Base-by-base conservation (phyloP, 331 rosid species). In the Acacia pycnantha region DNA sequence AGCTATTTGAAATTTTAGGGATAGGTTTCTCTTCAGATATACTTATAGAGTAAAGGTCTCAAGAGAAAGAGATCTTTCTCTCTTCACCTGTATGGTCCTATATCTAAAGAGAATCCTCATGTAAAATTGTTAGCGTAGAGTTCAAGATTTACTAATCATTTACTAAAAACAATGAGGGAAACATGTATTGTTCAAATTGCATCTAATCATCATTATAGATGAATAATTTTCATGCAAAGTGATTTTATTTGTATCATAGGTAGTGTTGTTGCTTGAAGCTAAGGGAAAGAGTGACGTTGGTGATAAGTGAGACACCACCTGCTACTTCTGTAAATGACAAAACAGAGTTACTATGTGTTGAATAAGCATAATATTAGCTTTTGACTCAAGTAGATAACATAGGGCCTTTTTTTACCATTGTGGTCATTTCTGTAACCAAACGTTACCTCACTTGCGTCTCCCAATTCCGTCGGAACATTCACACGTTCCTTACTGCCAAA, bases 251-350 rank as follows among this genome's bases (percentile, higher is more conserved):
- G 6, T 1, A 37, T 37, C 7, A 21, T 2, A 2, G 7, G 26
- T 4, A 1, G 33, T 29, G 70, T 3, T 29, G 70, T 64, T 29
- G 70, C 89, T 79, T 83, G 83, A 54, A 15, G 80, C 16, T 11
- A 50, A 70, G 69, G 78, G 29, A 54, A 27, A 4, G 59, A 73
- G 65, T 77, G 48, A 82, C 83, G 75, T 76, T 67, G 80, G 81
- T 70, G 67, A 86, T 71, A 70, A 75, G 0, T 71, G 37, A 74
- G 86, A 16, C 79, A n/a, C 61, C 22, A 18, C 74, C 46, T 26
- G 43, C 40, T 11, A 79, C 66, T 26, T 44, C 11, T 14, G 31
- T 47, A 53, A 24, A 43, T 68, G 76, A 70, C 73, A 53, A 58
- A 24, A 27, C 21, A 62, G 19, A 62, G 35, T 13, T 62, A 29